These are phyloP conservation scores for Teunomyces panamensis DNA, from an alignment of 805 yeast species.

Conservation along the genomic window DNA sequence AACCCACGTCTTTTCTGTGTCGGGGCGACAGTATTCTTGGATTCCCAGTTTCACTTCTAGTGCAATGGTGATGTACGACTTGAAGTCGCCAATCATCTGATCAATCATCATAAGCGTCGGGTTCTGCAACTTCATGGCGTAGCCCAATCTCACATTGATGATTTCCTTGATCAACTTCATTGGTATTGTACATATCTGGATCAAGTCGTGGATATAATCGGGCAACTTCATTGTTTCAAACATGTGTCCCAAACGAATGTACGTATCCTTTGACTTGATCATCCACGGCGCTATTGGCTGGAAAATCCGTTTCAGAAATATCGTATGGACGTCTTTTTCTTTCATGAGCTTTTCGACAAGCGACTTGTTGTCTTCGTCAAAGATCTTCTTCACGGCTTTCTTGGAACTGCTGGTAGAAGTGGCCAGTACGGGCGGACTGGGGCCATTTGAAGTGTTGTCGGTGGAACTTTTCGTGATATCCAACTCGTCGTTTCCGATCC, in stretches of 20 bases:
- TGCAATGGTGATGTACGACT: constrained; percentile 71
- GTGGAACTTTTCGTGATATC: constrained; percentile 51
- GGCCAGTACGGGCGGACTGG: constrained; percentile 14
- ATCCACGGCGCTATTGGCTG: constrained; percentile 76
- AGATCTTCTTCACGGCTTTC: constrained; percentile 28
- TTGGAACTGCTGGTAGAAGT: constrained; percentile 10
- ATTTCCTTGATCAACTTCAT: constrained; percentile 75
- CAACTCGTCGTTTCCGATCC: constrained; percentile 84
- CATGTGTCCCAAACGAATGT: constrained; percentile 55
- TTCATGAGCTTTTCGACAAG: constrained; percentile 82
- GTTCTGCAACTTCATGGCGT: constrained; percentile 73
- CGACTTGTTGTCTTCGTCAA: constrained; percentile 60
- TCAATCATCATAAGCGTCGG: constrained; percentile 97
- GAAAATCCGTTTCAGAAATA: constrained; percentile 69
- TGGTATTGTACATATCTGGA: constrained; percentile 71
- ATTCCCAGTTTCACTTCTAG: constrained; percentile 70
- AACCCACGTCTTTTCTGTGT: constrained; percentile 63
- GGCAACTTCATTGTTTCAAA: constrained; percentile 74
- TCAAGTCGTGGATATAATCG: constrained; percentile 61
- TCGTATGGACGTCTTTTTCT: constrained; percentile 69
- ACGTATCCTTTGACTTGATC: constrained; percentile 72
- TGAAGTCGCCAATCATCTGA: constrained; percentile 85
- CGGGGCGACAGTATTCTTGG: constrained; percentile 55
- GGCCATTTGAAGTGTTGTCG: constrained; percentile 12
- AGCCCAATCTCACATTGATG: constrained; percentile 66